Conservation (phyloP, 106 monocot species). For the Acanthochlamys bracteata region DNA sequence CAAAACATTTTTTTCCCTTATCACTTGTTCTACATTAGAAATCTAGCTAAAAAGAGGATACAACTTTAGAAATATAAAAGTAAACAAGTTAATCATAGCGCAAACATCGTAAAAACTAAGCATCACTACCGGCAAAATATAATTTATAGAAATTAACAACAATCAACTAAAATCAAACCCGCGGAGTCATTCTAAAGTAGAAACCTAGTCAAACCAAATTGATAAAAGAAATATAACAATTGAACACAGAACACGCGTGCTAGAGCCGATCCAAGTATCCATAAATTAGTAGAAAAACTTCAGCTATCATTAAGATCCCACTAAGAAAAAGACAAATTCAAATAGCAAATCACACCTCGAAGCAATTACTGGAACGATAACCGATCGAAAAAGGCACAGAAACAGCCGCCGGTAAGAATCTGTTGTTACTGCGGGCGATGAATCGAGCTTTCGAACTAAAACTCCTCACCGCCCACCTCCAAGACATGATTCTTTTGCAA, state of each 20-base stretch:
- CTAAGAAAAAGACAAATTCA: not conserved
- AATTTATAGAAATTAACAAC: not conserved
- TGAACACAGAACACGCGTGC: no score
- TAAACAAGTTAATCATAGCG: not conserved
- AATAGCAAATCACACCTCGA: constrained; percentile 5
- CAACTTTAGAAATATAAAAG: not conserved
- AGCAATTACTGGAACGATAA: not conserved
- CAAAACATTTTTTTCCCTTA: not conserved
- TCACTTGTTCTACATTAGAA: not conserved
- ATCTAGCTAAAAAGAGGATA: not conserved
- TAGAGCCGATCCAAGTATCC: not conserved
- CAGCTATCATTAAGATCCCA: not conserved
- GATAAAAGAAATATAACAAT: no score
- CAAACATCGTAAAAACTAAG: not conserved
- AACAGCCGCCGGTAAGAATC: not conserved
- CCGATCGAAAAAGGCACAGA: not conserved
- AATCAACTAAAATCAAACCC: not conserved
- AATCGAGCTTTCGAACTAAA: constrained; percentile 10
- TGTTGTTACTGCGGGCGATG: not conserved
- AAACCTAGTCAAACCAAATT: not conserved
- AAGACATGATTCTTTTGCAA: not conserved
- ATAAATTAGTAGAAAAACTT: not conserved
- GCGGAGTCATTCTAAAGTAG: not conserved
- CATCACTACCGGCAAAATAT: no score
- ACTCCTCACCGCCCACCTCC: constrained; percentile 15